Evolutionary conservation across 78 protist genomes (phyloP).

Genomic region (Thecamonas trahens): DNA sequence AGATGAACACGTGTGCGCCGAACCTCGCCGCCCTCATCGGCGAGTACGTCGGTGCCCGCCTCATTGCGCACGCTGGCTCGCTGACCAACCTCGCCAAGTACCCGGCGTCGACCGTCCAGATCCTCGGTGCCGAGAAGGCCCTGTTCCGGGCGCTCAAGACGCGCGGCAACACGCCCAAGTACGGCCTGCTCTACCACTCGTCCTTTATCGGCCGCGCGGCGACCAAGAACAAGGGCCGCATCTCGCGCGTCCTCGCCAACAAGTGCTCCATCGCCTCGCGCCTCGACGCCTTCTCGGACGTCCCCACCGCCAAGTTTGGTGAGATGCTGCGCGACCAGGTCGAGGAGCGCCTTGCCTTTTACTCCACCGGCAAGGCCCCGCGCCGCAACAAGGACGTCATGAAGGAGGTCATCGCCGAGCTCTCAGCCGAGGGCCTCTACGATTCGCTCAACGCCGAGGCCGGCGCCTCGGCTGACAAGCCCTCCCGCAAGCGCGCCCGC

Average conservation of each 20-base stretch:
- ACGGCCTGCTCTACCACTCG: slow-evolving; percentile 88
- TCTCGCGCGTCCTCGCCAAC: slow-evolving; percentile 96
- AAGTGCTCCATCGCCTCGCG: slow-evolving; percentile 92
- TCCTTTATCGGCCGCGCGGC: slow-evolving; percentile 80
- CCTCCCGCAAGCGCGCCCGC: neutral
- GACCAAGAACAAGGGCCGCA: slow-evolving; percentile 94
- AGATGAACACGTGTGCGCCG: slow-evolving; percentile 96
- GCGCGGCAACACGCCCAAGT: slow-evolving; percentile 94
- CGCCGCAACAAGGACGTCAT: slow-evolving; percentile 82
- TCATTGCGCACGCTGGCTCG: slow-evolving; percentile 92
- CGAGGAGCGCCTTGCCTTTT: slow-evolving; percentile 87
- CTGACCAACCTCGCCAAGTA: slow-evolving; percentile 93
- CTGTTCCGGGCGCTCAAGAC: slow-evolving; percentile 95
- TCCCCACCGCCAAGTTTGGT: slow-evolving; percentile 76
- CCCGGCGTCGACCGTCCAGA: slow-evolving; percentile 99
- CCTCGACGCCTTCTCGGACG: slow-evolving; percentile 89
- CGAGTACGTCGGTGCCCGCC: slow-evolving; percentile 79
- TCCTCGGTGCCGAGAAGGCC: slow-evolving; percentile 99
- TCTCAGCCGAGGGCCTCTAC: too few relatives aligned
- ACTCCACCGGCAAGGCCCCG: slow-evolving; percentile 73
- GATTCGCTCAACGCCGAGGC: neutral
- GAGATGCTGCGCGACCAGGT: slow-evolving; percentile 76
- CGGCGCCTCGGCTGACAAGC: neutral
- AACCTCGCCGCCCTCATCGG: slow-evolving; percentile 93
- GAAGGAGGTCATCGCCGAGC: slow-evolving; percentile 37